Conservation (phyloP, 345 rosid genomes). For the Gossypium thurberi region DNA sequence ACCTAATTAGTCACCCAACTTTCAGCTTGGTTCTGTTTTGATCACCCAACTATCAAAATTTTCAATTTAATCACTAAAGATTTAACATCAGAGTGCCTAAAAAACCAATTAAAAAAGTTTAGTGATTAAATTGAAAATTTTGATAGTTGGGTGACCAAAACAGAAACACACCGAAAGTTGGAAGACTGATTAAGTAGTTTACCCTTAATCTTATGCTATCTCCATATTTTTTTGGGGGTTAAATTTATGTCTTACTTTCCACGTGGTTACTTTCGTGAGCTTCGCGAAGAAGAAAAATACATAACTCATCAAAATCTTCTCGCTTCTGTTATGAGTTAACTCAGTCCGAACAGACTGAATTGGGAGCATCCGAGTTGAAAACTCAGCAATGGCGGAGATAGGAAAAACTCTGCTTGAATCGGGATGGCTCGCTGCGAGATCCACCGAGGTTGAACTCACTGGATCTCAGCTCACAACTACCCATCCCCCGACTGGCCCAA, state of each 20-base stretch:
- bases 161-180: too few relatives aligned
- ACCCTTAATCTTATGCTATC: too few relatives aligned
- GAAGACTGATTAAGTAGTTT: too few relatives aligned
- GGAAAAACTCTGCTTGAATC: constrained; percentile 61
- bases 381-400: constrained; percentile 40
- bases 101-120: too few relatives aligned
- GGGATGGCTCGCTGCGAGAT: constrained; percentile 89
- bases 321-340: not conserved
- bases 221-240: too few relatives aligned
- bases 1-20: too few relatives aligned
- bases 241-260: not conserved
- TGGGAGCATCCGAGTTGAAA: constrained; percentile 1
- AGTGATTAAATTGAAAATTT: too few relatives aligned
- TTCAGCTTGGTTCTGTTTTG: too few relatives aligned
- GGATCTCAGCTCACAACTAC: constrained; percentile 78
- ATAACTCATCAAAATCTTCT: not conserved
- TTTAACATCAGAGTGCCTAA: too few relatives aligned
- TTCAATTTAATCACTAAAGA: too few relatives aligned
- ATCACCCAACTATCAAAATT: too few relatives aligned
- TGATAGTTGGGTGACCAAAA: not conserved
- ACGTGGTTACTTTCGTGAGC: not conserved
- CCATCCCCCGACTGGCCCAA: constrained; percentile 54
- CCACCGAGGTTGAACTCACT: constrained; percentile 57
- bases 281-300: not conserved
- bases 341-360: not conserved